Conservation (phyloP, 2,329 filamentous ascomycete genomes). For the Dactylonectria macrodidyma region DNA sequence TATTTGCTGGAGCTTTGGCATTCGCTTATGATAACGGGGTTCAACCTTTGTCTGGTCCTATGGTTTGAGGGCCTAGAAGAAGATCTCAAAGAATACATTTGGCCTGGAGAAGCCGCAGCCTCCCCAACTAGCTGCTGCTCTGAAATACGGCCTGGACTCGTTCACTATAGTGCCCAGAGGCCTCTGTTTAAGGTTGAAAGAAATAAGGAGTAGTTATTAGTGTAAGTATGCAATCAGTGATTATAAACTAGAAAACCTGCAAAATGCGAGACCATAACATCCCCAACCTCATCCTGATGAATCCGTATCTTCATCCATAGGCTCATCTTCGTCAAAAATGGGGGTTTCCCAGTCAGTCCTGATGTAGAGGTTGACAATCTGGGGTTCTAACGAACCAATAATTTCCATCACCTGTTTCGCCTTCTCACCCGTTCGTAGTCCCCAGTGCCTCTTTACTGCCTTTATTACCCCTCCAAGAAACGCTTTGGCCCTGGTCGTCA, state of each 20-base stretch:
- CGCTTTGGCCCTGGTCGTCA: neutral
- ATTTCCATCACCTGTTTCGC: conserved; percentile 7
- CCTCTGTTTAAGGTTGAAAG: neutral
- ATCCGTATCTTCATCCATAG: too few relatives aligned
- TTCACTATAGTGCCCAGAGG: neutral
- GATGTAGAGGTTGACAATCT: neutral
- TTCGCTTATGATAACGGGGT: neutral
- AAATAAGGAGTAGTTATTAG: too few relatives aligned
- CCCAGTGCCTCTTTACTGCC: conserved; percentile 4
- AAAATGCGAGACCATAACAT: neutral
- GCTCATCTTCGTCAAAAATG: too few relatives aligned
- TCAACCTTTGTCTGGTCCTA: neutral
- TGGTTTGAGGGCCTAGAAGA: conserved; percentile 10
- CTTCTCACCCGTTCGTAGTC: neutral
- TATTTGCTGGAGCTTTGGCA: conserved; percentile 34
- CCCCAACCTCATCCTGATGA: too few relatives aligned
- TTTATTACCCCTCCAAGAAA: neutral
- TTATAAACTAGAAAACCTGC: neutral
- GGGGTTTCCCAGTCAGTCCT: too few relatives aligned
- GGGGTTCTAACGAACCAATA: neutral
- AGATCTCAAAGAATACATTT: conserved; percentile 21
- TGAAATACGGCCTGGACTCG: neutral
- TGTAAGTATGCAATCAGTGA: neutral
- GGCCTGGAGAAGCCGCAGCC: conserved; percentile 10
- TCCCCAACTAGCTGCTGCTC: neutral